Evolutionary conservation across 2,329 filamentous ascomycete genomes (phyloP), one percentile per base, ranked within the genome.

Genomic region (Penicillium sp.): DNA sequence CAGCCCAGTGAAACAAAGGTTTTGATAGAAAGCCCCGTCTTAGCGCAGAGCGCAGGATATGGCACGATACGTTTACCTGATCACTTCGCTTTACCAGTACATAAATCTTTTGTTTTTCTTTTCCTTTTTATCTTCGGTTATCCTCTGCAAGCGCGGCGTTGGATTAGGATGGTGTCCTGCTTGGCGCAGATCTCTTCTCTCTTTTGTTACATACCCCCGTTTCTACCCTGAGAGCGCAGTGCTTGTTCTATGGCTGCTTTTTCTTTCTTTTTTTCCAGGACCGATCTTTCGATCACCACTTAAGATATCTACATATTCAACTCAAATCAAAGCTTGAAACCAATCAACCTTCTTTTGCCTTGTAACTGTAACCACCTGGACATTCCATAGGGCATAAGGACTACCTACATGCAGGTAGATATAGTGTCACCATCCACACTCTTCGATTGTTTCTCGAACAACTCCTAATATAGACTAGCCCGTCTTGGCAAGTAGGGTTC

Each of bases 141-240:
- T 50, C 26, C 39, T 39, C 43, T 48, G 51, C 43, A 59, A 62
- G 64, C 64, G 61, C 29, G 61, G 64, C 60, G 64, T 65, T 66
- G 53, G 50, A 57, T 45, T 43, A 46, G 51, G 60, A 59, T 50
- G 35, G 62, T 65, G 57, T 60, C 59, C 43, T 34, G 55, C 46
- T 26, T 32, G 54, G 59, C 55, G 61, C 55, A 18, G 2, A 22
- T 50, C 13, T 53, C 55, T 47, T 56, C 50, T 53, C 57, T 57
- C 43, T 45, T 59, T 53, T 58, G 45, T 56, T 53, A 53, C 55
- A 59, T 59, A 58, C 56, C 55, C 54, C 54, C 43, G 29, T 42
- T 16, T 42, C 35, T 31, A 24, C n/a, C 20, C 44, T 50, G 20
- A 20, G 20, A 26, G 42, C 43, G 14, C 51, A 29, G 16, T 38